Evolutionary conservation across 495 filamentous ascomycete species (phyloP).

Genomic region (Aspergillus saccharolyticus): DNA sequence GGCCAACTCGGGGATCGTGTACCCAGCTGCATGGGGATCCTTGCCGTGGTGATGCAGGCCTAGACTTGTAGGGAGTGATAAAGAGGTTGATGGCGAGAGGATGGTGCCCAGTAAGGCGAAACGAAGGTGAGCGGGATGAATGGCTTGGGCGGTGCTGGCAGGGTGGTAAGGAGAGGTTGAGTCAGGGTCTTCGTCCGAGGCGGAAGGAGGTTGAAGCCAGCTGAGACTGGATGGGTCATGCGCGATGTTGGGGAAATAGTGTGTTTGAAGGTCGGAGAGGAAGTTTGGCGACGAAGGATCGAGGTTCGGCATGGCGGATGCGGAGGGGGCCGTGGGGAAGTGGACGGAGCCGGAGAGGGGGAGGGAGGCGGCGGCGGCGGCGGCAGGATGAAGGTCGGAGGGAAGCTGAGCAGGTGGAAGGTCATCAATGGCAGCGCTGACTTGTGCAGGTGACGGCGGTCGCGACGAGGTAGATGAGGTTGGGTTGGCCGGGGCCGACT

Average conservation of each 20-base stretch:
- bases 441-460: slow-evolving; percentile 1
- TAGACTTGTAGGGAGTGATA: slow-evolving; percentile 63
- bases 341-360: slow-evolving; percentile 46
- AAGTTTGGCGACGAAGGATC: slow-evolving; percentile 81
- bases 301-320: slow-evolving; percentile 55
- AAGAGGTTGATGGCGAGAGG: slow-evolving; percentile 66
- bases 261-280: slow-evolving; percentile 73
- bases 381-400: slow-evolving; percentile 39
- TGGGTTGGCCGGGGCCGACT: background rate
- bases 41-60: slow-evolving; percentile 93
- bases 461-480: slow-evolving; percentile 12
- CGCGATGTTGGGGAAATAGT: slow-evolving; percentile 86
- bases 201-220: slow-evolving; percentile 76
- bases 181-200: slow-evolving; percentile 49
- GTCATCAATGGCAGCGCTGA: slow-evolving; percentile 27
- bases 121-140: slow-evolving; percentile 72
- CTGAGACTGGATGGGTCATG: slow-evolving; percentile 79
- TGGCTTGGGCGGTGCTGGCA: slow-evolving; percentile 50
- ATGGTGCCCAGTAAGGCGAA: slow-evolving; percentile 82
- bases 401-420: slow-evolving; percentile 31
- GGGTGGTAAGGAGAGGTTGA: slow-evolving; percentile 71
- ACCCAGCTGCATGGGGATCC: slow-evolving; percentile 89
- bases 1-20: slow-evolving; percentile 86
- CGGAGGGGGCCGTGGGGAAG: slow-evolving; percentile 52
- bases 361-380: slow-evolving; percentile 34